Percentiles rank a stretch among this genome's conserved stretches.
phyloP scores from a whole-genome alignment of 345 rosid genomes.

The Salix suchowensis region DNA sequence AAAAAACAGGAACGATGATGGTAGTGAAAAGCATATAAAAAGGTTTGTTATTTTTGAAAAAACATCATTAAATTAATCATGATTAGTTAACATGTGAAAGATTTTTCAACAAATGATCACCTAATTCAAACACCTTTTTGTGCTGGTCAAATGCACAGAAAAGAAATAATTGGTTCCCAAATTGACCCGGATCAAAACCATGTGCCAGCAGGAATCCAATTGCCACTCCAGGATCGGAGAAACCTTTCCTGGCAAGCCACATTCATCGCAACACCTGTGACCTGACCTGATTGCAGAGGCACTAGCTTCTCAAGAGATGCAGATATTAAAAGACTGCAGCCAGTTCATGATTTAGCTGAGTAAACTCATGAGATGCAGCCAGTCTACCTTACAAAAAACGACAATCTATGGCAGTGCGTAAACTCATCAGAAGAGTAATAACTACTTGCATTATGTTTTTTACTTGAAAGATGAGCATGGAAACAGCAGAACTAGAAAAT shows the following conservation, averaged over 20 bases:
- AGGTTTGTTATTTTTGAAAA: slow-evolving; percentile 13
- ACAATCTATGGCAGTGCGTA: neutral
- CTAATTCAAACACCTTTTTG: slow-evolving; percentile 9
- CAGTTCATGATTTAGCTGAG: neutral
- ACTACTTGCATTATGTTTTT: slow-evolving; percentile 16
- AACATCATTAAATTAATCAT: slow-evolving; percentile 10
- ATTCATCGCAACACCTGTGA: neutral
- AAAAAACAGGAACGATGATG: slow-evolving; percentile 2
- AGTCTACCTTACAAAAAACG: neutral
- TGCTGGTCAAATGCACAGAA: slow-evolving; percentile 24
- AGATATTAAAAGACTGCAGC: neutral
- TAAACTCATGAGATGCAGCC: neutral
- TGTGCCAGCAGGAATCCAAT: slow-evolving; percentile 5
- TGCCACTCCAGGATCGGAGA: neutral
- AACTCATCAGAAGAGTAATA: neutral
- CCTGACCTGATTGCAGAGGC: neutral
- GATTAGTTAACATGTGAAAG: slow-evolving; percentile 20
- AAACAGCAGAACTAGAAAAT: neutral
- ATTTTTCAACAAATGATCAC: slow-evolving; percentile 6
- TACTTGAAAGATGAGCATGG: slow-evolving; percentile 3
- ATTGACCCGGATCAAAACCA: slow-evolving; percentile 9
- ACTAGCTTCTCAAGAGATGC: neutral
- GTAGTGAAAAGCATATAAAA: slow-evolving; percentile 14
- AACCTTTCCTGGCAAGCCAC: neutral
- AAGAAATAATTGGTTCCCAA: neutral